These are phyloP conservation scores for Mucor irregularis DNA, from an alignment of 371 early-diverging fungal species.

Conservation along the genomic window DNA sequence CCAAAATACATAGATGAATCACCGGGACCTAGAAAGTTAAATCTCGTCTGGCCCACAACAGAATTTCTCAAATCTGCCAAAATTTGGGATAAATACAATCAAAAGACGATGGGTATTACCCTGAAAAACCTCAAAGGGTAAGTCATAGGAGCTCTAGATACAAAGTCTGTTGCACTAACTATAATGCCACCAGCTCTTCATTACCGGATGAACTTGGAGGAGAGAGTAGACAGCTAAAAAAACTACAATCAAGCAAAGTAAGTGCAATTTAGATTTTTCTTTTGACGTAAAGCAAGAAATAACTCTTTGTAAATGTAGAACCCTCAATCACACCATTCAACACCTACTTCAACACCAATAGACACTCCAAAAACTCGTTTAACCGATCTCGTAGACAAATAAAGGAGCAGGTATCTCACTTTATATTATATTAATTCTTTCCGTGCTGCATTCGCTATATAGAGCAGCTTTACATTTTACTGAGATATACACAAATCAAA, in stretches of 20 bases:
- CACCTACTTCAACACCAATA: neutral
- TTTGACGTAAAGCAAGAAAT: neutral
- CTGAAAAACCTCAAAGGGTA: conserved; percentile 26
- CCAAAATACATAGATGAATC: conserved; percentile 26
- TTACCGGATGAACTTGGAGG: neutral
- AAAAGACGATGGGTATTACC: conserved; percentile 65
- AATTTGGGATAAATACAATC: conserved; percentile 75
- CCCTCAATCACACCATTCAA: neutral
- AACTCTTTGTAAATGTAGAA: too few species aligned
- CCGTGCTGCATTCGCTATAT: too few species aligned
- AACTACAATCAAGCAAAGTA: neutral
- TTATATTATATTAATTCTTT: too few species aligned
- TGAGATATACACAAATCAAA: too few species aligned
- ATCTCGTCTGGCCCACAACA: conserved; percentile 73
- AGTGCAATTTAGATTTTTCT: neutral
- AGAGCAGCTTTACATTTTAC: too few species aligned
- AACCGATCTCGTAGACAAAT: neutral
- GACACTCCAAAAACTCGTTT: neutral
- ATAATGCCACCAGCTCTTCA: too few species aligned
- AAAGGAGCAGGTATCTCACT: conserved; percentile 10
- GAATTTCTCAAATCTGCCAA: conserved; percentile 79
- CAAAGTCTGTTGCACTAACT: too few species aligned
- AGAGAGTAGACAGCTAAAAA: neutral
- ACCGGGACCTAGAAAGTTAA: conserved; percentile 56
- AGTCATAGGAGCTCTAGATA: too few species aligned